Evolutionary conservation across 257 asterid species (phyloP), one percentile per base, ranked within the genome.

Genomic region (Eucommia ulmoides): DNA sequence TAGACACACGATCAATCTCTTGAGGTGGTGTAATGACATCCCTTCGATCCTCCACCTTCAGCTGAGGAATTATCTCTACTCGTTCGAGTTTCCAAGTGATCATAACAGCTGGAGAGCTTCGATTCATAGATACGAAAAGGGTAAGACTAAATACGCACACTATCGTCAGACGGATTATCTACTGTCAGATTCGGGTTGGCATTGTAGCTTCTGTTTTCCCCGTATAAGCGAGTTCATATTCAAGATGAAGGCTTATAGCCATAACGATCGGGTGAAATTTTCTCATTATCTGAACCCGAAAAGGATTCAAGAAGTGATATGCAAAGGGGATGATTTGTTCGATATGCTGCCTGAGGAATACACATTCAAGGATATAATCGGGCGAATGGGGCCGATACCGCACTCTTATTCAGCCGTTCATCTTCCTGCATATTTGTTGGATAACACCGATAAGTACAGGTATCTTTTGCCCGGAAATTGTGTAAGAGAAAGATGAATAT

Each of bases 241-340:
- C 66, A 72, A 72, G 62, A 72, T 72, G 75, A 72, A 64, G 25
- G 79, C 79, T 11, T 72, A 72, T 22, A 72, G 79, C 64, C 79
- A 72, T 19, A 72, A 33, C 1, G 79, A 72, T 22, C 54, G 79
- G 5, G 63, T 67, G 24, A 64, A 66, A 55, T 67, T 72, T 47
- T 45, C 75, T 20, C 66, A 64, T 56, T 67, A 66, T 52, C 38
- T 72, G 61, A 61, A 42, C 54, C 65, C 74, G 1, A 47, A 67
- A 45, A 64, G 79, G 69, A 72, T 67, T 53, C 79, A 72, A 46
- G 72, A 72, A 15, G 56, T 67, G 2, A 72, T 72, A 4, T 72
- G 79, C 60, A 56, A 47, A 42, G 74, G 79, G 24, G 78, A 63
- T 0, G 72, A 72, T 50, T 19, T 72, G 59, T 72, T 59, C 5